These are phyloP conservation scores for Microcyclospora pomicola DNA, from an alignment of 2,329 filamentous ascomycete genomes.

Conservation along the genomic window DNA sequence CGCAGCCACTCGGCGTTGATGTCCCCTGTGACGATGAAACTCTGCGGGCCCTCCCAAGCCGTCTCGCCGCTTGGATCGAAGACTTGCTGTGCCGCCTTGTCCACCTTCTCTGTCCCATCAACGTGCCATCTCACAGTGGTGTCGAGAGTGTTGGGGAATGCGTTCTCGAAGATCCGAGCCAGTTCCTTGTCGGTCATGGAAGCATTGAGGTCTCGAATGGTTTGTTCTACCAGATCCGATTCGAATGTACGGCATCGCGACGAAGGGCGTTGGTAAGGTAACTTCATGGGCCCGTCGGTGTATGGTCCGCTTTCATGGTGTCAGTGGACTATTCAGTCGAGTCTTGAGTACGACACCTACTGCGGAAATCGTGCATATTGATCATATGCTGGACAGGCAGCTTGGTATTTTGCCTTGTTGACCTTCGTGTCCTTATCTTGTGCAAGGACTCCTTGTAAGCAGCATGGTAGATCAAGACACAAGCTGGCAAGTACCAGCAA, in stretches of 20 bases:
- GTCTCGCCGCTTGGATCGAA: conserved; percentile 31
- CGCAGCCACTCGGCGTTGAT: conserved; percentile 89
- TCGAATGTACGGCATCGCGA: conserved; percentile 76
- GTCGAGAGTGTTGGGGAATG: conserved; percentile 82
- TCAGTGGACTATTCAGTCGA: conserved; percentile 5
- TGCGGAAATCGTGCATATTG: conserved; percentile 25
- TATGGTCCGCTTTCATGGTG: conserved; percentile 49
- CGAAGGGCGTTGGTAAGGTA: conserved; percentile 79
- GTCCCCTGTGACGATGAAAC: conserved; percentile 85
- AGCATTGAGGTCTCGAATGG: conserved; percentile 69
- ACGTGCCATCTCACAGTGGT: conserved; percentile 83
- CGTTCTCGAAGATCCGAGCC: conserved; percentile 85
- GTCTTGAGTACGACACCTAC: conserved; percentile 12
- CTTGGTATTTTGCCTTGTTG: conserved; percentile 19
- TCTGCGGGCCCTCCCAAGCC: conserved; percentile 73
- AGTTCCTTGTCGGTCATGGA: conserved; percentile 76
- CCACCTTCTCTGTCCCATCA: conserved; percentile 40
- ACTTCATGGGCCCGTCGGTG: conserved; percentile 61
- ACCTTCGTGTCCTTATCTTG: conserved; percentile 12
- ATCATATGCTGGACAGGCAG: conserved; percentile 26
- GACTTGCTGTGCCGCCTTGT: conserved; percentile 23
- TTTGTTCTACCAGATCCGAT: conserved; percentile 72
- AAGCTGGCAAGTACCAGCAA: conserved; percentile 18
- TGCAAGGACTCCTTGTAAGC: conserved; percentile 4
- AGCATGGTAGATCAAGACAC: conserved; percentile 13